Evolutionary conservation across 805 yeast species (phyloP), one percentile per base, ranked within the genome.

Genomic region (Diddensiella transvaalensis): DNA sequence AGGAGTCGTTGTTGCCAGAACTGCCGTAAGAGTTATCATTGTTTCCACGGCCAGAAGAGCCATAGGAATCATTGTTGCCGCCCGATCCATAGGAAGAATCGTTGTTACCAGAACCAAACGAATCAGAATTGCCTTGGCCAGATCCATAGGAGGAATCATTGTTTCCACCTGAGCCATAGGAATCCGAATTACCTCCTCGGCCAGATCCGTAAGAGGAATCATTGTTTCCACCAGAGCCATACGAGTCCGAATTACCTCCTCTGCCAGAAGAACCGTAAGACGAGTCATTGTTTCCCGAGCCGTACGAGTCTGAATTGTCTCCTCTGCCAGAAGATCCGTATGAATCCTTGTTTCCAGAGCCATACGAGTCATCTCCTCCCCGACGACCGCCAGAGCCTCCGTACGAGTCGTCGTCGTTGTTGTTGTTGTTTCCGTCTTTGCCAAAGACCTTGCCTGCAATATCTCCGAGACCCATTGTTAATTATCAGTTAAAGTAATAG

Each of bases 191-290:
- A 51, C 67, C 62, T 49, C 59, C 59, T 42, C 60, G 56, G 56
- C 65, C 65, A 26, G 60, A 62, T 38, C 67, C 70, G 49, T 63
- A 63, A 19, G 66, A 60, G 60, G 60, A 58, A 46, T 56, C 49
- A 46, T 61, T 66, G 49, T 62, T 62, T 48, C 58, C 60, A 21
- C 45, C 46, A 24, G 44, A 44, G 19, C 60, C 60, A 47, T 49
- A 57, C 22, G 60, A 56, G 47, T 52, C 54, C 49, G 40, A 41
- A 44, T 50, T 50, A 23, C 53, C 52, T n/a, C 30, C 40, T n/a
- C n/a, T n/a, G 13, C 32, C 32, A 13, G 11, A 8, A 22, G 58
- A 59, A 29, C 68, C 68, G 59, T 62, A 63, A 10, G 69, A 63
- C 55, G 64, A 60, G 57, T 49, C 55, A 54, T 52, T 50, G 41